Percentiles rank a stretch among this genome's conserved stretches.
Evolutionary conservation across 345 rosid species (phyloP).

Genomic region (Ceriops zippeliana): DNA sequence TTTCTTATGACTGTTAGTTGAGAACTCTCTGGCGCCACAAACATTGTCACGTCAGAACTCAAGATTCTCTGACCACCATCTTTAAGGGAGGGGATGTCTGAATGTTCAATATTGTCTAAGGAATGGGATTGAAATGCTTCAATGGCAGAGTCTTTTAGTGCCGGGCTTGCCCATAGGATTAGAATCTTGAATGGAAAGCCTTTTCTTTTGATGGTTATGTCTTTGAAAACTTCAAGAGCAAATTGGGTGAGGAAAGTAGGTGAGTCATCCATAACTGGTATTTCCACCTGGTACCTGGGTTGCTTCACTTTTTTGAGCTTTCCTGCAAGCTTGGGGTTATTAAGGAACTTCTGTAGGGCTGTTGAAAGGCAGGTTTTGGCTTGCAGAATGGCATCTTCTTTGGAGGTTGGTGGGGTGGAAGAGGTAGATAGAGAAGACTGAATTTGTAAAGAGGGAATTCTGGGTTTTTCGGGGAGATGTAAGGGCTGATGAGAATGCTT

Average conservation of each 20-base stretch:
- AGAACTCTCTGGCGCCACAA: constrained; percentile 60
- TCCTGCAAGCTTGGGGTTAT: background rate
- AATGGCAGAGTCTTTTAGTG: constrained; percentile 32
- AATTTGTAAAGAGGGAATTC: too few species aligned
- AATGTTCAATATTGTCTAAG: constrained; percentile 37
- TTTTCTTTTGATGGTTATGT: constrained; percentile 54
- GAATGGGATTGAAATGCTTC: constrained; percentile 33
- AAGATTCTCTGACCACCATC: constrained; percentile 22
- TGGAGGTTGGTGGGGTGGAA: constrained; percentile 47
- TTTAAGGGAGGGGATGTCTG: constrained; percentile 33
- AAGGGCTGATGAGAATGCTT: too few species aligned
- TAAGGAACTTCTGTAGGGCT: background rate
- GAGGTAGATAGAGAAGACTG: too few species aligned
- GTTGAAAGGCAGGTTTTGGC: background rate
- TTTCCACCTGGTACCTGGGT: constrained; percentile 60
- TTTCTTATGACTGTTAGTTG: constrained; percentile 37
- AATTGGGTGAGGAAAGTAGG: constrained; percentile 44
- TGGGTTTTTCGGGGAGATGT: too few species aligned
- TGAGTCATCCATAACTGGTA: constrained; percentile 65
- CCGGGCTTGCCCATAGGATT: constrained; percentile 51
- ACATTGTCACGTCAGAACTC: constrained; percentile 58
- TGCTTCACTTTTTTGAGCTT: background rate
- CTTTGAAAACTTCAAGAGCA: constrained; percentile 24
- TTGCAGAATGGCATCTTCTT: constrained; percentile 41
- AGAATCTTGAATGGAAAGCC: constrained; percentile 46